Evolutionary conservation across 2,329 filamentous ascomycete genomes (phyloP), one percentile per base, ranked within the genome.

Genomic region (Colletotrichum trifolii): DNA sequence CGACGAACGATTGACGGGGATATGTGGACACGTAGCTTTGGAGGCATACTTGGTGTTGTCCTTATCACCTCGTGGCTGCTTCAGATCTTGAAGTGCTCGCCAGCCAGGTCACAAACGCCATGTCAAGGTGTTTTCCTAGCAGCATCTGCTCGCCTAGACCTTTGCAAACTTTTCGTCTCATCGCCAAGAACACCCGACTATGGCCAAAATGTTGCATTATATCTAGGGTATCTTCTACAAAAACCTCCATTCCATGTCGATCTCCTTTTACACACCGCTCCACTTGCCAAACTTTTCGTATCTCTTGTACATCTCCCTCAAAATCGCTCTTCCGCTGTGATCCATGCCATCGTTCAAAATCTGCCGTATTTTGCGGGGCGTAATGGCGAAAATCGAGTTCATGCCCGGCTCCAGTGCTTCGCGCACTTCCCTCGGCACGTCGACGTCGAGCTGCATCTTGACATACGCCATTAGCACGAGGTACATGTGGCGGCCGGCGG

Each of bases 261-360:
- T 17, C 17, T 9, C 12, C 34, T 55, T 69, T 75, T 79, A 87
- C 33, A 88, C 81, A 39, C 86, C 86, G 55, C 77, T 87, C 87
- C 87, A 89, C 78, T 88, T 89, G 46, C 87, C 87, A 78, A 89
- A 89, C 75, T 82, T 86, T 72, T 81, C 80, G 73, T 87, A 90
- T 73, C 83, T 79, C 71, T 82, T 85, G 67, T 84, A 89, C 79
- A 89, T 78, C 64, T 85, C 83, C 68, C 80, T 80, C 73, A 89
- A 81, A 35, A 90, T 82, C 1, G 84, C 87, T 66, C 88, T 78
- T 7, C 87, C 87, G 68, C 83, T 85, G 4, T 77, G 79, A 71
- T 90, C 87, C 76, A 90, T 81, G 35, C 80, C 81, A 68, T 90
- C 87, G 69, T 85, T 87, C 62, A 90, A 74, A 34, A 87, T 81